Percentiles rank a stretch among this genome's conserved stretches.
Evolutionary conservation across 331 rosid species (phyloP).

Genomic region (Acacia concinna): DNA sequence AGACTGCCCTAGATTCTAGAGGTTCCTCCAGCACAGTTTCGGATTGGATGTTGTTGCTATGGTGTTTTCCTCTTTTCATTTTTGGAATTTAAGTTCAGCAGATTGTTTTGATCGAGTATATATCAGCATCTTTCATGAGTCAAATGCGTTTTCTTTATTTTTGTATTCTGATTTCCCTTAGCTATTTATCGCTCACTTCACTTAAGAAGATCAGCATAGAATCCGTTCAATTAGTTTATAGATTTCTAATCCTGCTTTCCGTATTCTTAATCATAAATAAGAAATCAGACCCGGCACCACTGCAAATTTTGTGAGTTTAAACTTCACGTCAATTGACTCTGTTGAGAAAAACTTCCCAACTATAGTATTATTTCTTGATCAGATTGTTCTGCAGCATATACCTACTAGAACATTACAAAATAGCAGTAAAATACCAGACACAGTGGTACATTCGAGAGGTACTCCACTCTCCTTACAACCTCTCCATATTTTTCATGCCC

Average conservation of each 20-base stretch:
- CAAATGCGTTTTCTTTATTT: neutral
- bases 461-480: too few relatives aligned
- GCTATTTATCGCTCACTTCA: neutral
- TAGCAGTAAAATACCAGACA: too few relatives aligned
- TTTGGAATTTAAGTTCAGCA: neutral
- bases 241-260: neutral
- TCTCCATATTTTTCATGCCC: too few relatives aligned
- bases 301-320: slow-evolving; percentile 3
- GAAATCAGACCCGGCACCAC: neutral
- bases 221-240: neutral
- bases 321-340: too few relatives aligned
- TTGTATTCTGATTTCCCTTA: neutral
- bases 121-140: neutral
- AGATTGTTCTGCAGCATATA: too few relatives aligned
- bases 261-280: neutral
- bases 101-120: slow-evolving; percentile 8
- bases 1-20: neutral
- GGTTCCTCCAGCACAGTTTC: neutral
- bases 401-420: too few relatives aligned
- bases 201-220: neutral
- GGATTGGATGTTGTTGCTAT: neutral
- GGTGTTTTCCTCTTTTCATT: neutral
- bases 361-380: too few relatives aligned
- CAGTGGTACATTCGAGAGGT: too few relatives aligned
- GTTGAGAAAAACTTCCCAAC: too few relatives aligned